A percentile compares a stretch with the other conserved stretches of the same genome.
These are phyloP conservation scores for Suillus bovinus DNA, from an alignment of 768 basidiomycete species.

Conservation along the genomic window DNA sequence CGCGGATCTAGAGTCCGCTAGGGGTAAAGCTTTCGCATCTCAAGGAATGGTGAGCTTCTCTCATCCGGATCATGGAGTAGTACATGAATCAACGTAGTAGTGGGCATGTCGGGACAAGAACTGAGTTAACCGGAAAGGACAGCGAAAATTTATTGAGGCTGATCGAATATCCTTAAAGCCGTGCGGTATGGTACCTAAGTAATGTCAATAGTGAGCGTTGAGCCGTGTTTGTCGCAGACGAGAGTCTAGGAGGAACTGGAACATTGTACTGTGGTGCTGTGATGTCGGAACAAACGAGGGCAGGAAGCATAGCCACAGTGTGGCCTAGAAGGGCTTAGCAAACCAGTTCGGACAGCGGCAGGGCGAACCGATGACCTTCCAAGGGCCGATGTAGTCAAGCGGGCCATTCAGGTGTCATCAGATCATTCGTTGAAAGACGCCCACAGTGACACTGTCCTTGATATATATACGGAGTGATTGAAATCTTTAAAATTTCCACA, in stretches of 20 bases:
- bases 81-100: too few species aligned
- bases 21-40: neutral
- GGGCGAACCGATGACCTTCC: conserved; percentile 5
- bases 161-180: neutral
- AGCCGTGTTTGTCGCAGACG: conserved; percentile 28
- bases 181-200: neutral
- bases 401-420: conserved; percentile 18
- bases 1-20: neutral
- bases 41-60: neutral
- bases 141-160: neutral
- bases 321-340: neutral
- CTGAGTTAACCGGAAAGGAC: conserved; percentile 1
- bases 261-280: conserved; percentile 2
- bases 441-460: conserved; percentile 9
- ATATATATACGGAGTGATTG: conserved; percentile 27
- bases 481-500: neutral
- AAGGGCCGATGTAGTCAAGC: conserved; percentile 16
- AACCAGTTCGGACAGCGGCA: conserved; percentile 22
- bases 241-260: conserved; percentile 8
- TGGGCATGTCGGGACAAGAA: neutral
- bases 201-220: conserved; percentile 12
- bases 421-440: conserved; percentile 10
- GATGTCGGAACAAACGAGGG: conserved; percentile 24
- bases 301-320: conserved; percentile 1
- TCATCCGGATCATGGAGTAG: neutral